Base-by-base conservation (phyloP, 768 basidiomycete genomes). In the Russula lepida region DNA sequence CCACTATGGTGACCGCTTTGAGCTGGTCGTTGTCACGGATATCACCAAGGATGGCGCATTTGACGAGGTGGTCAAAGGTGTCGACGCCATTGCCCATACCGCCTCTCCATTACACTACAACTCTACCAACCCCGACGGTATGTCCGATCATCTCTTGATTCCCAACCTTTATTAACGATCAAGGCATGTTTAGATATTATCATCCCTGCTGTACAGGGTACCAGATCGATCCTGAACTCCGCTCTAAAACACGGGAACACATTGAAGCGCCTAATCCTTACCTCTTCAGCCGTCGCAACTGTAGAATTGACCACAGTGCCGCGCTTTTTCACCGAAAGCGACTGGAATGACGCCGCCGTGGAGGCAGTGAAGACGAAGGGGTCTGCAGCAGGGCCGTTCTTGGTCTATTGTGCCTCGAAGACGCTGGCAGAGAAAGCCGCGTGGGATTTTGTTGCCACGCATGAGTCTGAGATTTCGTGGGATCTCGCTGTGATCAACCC, bases 61-160 rank as follows among this genome's bases (percentile, higher is more conserved):
- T 64, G 88, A 92, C 69, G 84, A 89, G 55, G 89, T 84, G 1
- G 86, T 91, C 60, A 81, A 84, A 69, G 88, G 79, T 1, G 83
- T 91, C 8, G 84, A 88, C 61, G 90, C 79, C 0, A 81, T 93
- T 52, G 78, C 75, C 43, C 89, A 89, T 67, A 82, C 78, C 4
- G 86, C 86, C 0, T 87, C 86, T 1, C 87, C 88, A 0, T 78
- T 84, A 66, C 73, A 78, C 54, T 62, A 74, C 27, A 72, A 77
- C 1, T 77, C 74, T 1, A 72, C 75, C 23, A 77, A 83, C 44
- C 74, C 75, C n/a, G n/a, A n/a, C n/a, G n/a, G n/a, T n/a, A n/a
- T n/a, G n/a, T n/a, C n/a, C n/a, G n/a, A n/a, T n/a, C 4, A 63
- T 25, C 23, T 4, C 21, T 21, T 1, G 12, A 51, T 17, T 3